Base-by-base conservation (phyloP, 331 rosid species). In the Prunus yedoensis region DNA sequence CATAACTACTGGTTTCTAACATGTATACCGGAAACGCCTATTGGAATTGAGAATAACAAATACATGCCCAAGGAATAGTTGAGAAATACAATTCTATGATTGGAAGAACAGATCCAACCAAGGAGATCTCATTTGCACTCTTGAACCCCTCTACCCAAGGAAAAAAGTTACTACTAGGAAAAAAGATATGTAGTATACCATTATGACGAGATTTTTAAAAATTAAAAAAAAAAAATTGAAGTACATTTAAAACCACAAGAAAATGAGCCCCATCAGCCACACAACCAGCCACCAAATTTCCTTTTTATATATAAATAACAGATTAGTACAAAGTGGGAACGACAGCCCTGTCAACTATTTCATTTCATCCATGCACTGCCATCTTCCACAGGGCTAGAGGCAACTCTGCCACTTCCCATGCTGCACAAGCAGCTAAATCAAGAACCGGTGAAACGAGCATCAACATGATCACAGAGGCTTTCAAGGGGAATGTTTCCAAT, bases 401-500 rank as follows among this genome's bases (percentile, higher is more conserved):
- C 88, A 79, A 76, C 81, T 77, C 21, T 74, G 80, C 85, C 77
- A 75, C 60, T 76, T 63, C 86, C 70, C 87, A 50, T 73, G 85
- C 91, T 49, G 90, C 90, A 81, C 64, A 84, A 73, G 85, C 91
- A 85, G 83, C 90, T 57, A 10, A 38, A 35, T 60, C 79, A 58
- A 63, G 67, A 79, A 77, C 80, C 82, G n/a, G 53, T 14, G 18
- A 20, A 41, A 70, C 58, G 72, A 49, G 68, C 80, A 78, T 73
- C 25, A 28, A 72, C 50, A 47, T 70, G 74, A 77, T 84, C 75
- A 65, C 5, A 53, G 65, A 78, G 78, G 86, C 70, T 59, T 78
- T 89, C 88, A 89, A 17, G 96, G 96, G 32, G 94, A 89, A 14
- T 88, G 80, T 80, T 89, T 93, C 93, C 98, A 93, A 78, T 89